These are phyloP conservation scores for Panaeolus cyanescens DNA, from an alignment of 768 basidiomycete genomes.

Conservation along the genomic window DNA sequence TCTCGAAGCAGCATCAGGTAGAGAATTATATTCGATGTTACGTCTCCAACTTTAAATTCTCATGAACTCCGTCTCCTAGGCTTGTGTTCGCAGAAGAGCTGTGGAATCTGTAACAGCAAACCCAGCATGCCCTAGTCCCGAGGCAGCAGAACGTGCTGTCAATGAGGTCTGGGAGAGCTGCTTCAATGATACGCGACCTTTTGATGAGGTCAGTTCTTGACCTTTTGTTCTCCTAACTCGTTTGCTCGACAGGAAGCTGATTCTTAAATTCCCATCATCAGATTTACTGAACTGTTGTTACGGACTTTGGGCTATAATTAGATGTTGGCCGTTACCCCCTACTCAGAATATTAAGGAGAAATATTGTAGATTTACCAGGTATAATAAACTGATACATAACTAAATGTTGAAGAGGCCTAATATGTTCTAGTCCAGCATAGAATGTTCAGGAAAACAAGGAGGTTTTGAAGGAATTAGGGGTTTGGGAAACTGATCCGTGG, in stretches of 20 bases:
- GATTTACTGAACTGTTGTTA: constrained; percentile 14
- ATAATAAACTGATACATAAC: background rate
- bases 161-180: constrained; percentile 99
- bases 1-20: constrained; percentile 96
- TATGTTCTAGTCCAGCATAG: background rate
- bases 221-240: background rate
- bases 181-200: constrained; percentile 92
- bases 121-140: constrained; percentile 74
- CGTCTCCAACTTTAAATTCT: constrained; percentile 6
- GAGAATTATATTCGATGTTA: constrained; percentile 13
- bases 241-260: background rate
- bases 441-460: constrained; percentile 1
- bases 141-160: constrained; percentile 83
- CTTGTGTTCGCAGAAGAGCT: constrained; percentile 88
- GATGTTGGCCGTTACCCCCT: background rate
- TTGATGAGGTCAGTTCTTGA: constrained; percentile 78
- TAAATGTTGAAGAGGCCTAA: background rate
- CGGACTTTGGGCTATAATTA: background rate
- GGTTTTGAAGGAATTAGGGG: background rate
- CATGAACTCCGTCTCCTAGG: constrained; percentile 42
- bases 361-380: background rate
- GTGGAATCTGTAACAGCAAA: constrained; percentile 80
- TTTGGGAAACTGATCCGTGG: constrained; percentile 16
- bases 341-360: background rate
- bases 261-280: constrained; percentile 3